phyloP scores from a whole-genome alignment of 1,284 basidiomycete genomes.

The Omphalotus olearius region DNA sequence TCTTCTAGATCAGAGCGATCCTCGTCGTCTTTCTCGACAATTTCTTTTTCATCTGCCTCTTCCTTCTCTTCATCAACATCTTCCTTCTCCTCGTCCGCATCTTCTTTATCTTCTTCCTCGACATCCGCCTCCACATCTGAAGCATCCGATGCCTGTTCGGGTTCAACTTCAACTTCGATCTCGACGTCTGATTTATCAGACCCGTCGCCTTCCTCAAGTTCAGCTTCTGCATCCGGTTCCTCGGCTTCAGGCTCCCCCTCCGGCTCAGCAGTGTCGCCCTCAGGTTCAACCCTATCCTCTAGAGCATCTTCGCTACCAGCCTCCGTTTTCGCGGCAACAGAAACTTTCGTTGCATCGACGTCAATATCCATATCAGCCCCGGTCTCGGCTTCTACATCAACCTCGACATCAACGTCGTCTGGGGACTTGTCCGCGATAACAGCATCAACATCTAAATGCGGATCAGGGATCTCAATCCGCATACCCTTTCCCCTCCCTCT shows the following conservation, averaged over 20 bases:
- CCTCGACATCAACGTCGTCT: not conserved
- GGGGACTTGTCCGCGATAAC: not conserved
- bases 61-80: slow-evolving; percentile 19
- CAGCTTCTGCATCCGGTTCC: slow-evolving; percentile 13
- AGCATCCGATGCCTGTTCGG: slow-evolving; percentile 13
- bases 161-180: slow-evolving; percentile 18
- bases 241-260: not conserved
- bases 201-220: slow-evolving; percentile 2
- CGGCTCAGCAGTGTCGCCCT: not conserved
- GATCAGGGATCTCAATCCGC: not conserved
- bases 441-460: slow-evolving; percentile 1
- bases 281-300: slow-evolving; percentile 2
- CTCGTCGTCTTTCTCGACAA: slow-evolving; percentile 1
- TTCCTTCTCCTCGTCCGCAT: slow-evolving; percentile 18
- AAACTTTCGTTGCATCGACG: not conserved
- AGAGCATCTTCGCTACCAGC: not conserved
- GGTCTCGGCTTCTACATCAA: not conserved
- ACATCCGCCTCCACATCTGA: slow-evolving; percentile 13
- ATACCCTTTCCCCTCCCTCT: slow-evolving; percentile 6
- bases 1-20: slow-evolving; percentile 32
- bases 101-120: slow-evolving; percentile 20
- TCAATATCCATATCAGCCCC: slow-evolving; percentile 6
- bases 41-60: slow-evolving; percentile 16
- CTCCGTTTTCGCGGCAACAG: not conserved
- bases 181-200: slow-evolving; percentile 8